These are phyloP conservation scores for Aspergillus neoniger DNA, from an alignment of 2,329 filamentous ascomycete genomes.

Conservation along the genomic window DNA sequence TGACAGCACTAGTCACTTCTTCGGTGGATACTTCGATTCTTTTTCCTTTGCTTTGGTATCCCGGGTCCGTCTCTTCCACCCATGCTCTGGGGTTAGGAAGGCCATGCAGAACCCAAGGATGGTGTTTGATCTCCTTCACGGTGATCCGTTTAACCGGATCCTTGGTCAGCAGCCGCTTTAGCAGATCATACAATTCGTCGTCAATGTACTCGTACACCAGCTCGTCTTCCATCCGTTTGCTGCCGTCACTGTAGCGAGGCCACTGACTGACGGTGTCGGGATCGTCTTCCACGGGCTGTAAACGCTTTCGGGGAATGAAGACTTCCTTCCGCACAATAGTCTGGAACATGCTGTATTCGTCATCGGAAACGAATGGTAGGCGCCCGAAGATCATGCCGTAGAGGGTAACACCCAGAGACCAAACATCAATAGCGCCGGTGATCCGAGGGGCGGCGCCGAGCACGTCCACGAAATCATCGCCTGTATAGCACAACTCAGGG, in stretches of 20 bases:
- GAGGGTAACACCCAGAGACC: conserved; percentile 93
- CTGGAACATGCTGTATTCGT: conserved; percentile 88
- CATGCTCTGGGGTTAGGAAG: conserved; percentile 74
- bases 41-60: conserved; percentile 72
- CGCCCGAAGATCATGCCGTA: conserved; percentile 95
- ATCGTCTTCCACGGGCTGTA: conserved; percentile 67
- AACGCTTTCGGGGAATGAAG: conserved; percentile 77
- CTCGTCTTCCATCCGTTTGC: conserved; percentile 75
- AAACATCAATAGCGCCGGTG: conserved; percentile 92
- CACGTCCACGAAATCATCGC: conserved; percentile 58
- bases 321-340: conserved; percentile 91
- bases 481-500: conserved; percentile 91
- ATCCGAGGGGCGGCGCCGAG: conserved; percentile 68
- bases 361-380: conserved; percentile 88
- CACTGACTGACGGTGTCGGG: conserved; percentile 49
- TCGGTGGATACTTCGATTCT: conserved; percentile 90
- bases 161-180: conserved; percentile 79
- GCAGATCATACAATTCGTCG: conserved; percentile 74
- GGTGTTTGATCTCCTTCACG: conserved; percentile 87
- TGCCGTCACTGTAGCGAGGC: conserved; percentile 58
- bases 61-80: conserved; percentile 93
- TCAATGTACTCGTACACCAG: conserved; percentile 85
- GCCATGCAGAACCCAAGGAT: conserved; percentile 84
- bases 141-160: conserved; percentile 87
- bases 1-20: conserved; percentile 86